Base-by-base conservation (phyloP, 345 rosid species). In the Populus ilicifolia region DNA sequence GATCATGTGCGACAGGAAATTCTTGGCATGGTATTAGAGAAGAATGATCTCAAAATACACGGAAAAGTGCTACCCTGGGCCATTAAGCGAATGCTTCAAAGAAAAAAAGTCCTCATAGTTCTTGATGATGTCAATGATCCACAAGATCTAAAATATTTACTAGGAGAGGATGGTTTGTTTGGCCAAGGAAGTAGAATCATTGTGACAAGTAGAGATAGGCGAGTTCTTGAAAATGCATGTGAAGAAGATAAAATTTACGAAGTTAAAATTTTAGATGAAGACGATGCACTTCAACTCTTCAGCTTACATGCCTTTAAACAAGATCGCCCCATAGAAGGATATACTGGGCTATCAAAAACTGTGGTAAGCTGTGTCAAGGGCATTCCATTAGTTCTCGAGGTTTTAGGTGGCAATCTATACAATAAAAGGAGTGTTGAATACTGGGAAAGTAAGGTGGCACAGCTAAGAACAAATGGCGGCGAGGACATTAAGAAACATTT, bases 361-460 rank as follows among this genome's bases (percentile, higher is more conserved):
- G 56, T 67, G 11, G 68, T 75, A 23, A 13, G 17, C n/a, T 44
- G 27, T 43, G 71, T 70, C 2, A 30, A 48, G 27, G 77, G 77
- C 21, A n/a, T 38, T 64, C 77, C 70, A n/a, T 39, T 74, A 16
- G 77, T 69, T 41, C 69, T 74, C 14, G 27, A n/a, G 14, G 69
- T 63, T 4, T 44, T 74, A 21, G 77, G 77, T n/a, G n/a, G 14
- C 38, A 25, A 25, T 17, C 48, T 74, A 23, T 25, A n/a, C 33
- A 13, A 33, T 4, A 33, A 12, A 1, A 63, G 9, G 41, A 1
- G 1, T 25, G 36, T 43, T 7, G 18, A 17, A 43, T 1, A 64
- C 29, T 75, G 77, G 77, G 23, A 63, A 41, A 14, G 38, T 18
- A 56, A 25, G 69, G 20, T 30, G 54, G 70, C 6, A 30, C 44